These are phyloP conservation scores for Diaporthe citri DNA, from an alignment of 2,329 filamentous ascomycete species.

Conservation along the genomic window DNA sequence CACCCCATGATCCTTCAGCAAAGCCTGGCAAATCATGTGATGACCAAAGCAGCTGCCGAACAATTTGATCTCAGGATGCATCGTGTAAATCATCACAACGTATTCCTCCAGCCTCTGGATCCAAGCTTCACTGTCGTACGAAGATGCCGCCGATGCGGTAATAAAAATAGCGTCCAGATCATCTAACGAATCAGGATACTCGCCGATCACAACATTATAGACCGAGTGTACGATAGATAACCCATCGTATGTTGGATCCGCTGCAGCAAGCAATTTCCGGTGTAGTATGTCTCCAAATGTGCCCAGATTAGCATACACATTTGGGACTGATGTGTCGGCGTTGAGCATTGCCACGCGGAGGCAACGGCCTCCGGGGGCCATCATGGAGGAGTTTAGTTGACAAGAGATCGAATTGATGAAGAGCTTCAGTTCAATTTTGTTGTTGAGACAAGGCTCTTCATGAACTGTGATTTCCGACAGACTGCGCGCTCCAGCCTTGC, in stretches of 20 bases:
- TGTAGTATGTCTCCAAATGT: conserved; percentile 36
- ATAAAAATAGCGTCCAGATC: conserved; percentile 31
- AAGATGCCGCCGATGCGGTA: conserved; percentile 35
- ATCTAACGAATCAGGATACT: conserved; percentile 28
- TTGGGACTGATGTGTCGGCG: conserved; percentile 36
- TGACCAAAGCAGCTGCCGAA: conserved; percentile 36
- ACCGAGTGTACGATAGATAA: conserved; percentile 18
- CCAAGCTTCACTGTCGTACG: conserved; percentile 28
- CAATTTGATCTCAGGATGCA: background rate
- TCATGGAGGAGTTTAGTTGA: background rate
- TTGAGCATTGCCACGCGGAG: conserved; percentile 37
- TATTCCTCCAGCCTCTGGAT: conserved; percentile 27
- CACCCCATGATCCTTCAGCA: conserved; percentile 13
- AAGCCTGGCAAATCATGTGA: conserved; percentile 29
- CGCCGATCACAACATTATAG: conserved; percentile 31
- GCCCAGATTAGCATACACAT: conserved; percentile 32
- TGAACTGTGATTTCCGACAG: background rate
- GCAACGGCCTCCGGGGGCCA: background rate
- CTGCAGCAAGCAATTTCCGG: conserved; percentile 24
- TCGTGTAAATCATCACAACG: conserved; percentile 6
- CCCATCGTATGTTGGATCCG: background rate
- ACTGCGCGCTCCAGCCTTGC: background rate
- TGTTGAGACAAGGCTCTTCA: background rate
- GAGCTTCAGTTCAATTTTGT: background rate
- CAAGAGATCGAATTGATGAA: background rate